These are phyloP conservation scores for Lipomyces mesembrius DNA, from an alignment of 805 yeast species.

Conservation along the genomic window DNA sequence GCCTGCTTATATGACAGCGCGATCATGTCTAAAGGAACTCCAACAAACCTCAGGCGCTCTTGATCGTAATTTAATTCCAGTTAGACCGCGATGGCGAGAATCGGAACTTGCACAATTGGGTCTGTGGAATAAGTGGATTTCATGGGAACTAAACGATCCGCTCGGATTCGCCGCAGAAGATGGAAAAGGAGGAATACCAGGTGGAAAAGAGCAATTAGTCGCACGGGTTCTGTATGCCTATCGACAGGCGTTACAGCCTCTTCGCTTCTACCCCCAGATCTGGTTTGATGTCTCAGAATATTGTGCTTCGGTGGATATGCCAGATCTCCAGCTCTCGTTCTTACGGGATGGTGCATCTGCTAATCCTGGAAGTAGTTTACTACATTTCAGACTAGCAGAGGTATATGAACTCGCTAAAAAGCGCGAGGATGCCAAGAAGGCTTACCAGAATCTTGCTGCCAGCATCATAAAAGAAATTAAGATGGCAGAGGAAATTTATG, in stretches of 20 bases:
- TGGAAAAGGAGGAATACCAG: constrained; percentile 26
- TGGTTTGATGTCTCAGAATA: constrained; percentile 65
- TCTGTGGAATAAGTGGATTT: constrained; percentile 75
- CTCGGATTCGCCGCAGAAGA: constrained; percentile 57
- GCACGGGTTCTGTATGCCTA: constrained; percentile 73
- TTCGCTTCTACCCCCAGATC: constrained; percentile 69
- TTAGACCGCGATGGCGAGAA: constrained; percentile 39
- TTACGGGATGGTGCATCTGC: constrained; percentile 60
- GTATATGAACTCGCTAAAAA: constrained; percentile 64
- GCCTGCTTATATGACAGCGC: constrained; percentile 82
- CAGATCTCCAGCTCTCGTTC: constrained; percentile 49
- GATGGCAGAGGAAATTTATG: constrained; percentile 37
- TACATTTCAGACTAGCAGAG: constrained; percentile 72
- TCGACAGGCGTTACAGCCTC: constrained; percentile 64
- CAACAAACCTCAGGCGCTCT: constrained; percentile 59
- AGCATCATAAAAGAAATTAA: constrained; percentile 50
- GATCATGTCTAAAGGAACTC: constrained; percentile 77
- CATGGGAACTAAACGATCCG: constrained; percentile 76
- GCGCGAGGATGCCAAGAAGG: constrained; percentile 54
- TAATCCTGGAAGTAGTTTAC: constrained; percentile 71
- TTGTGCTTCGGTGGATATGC: constrained; percentile 45
- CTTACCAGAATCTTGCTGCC: constrained; percentile 58
- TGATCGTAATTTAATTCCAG: constrained; percentile 43
- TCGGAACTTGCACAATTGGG: constrained; percentile 50
- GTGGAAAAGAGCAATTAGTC: constrained; percentile 48